Percentiles rank a stretch among this genome's conserved stretches.
These are phyloP conservation scores for Setaria viridis DNA, from an alignment of 202 grass and related monocot species.

Conservation along the genomic window DNA sequence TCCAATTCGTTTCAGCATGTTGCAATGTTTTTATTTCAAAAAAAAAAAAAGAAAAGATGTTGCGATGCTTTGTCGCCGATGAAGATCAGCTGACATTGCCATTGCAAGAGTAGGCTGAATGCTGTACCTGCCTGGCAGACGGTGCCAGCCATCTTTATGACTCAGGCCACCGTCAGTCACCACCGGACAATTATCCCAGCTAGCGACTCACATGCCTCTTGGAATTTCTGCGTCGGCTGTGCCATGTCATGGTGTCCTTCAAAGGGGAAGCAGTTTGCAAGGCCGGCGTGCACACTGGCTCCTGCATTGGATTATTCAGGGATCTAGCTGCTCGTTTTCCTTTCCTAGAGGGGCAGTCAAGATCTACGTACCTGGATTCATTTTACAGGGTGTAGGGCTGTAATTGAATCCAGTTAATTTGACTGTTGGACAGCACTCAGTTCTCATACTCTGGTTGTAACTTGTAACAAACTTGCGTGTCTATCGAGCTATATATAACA, in stretches of 20 bases:
- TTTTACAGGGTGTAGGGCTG: background rate
- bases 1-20: too few species aligned
- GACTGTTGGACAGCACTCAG: too few species aligned
- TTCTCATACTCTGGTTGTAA: too few species aligned
- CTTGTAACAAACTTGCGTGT: too few species aligned
- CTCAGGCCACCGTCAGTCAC: slow-evolving; percentile 39
- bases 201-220: slow-evolving; percentile 28
- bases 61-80: background rate
- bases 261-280: slow-evolving; percentile 16
- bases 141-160: slow-evolving; percentile 44
- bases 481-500: too few species aligned
- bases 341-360: background rate
- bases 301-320: background rate
- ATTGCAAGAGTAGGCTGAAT: background rate
- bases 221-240: slow-evolving; percentile 26
- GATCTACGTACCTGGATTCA: background rate
- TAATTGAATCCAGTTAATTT: too few species aligned
- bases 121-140: background rate
- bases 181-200: slow-evolving; percentile 21
- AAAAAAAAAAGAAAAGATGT: background rate
- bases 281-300: background rate
- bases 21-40: too few species aligned
- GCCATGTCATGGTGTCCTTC: slow-evolving; percentile 22
- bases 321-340: background rate
- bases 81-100: slow-evolving; percentile 4